phyloP scores from a whole-genome alignment of 2,329 filamentous ascomycete species.

The Phialemonium atrogriseum region DNA sequence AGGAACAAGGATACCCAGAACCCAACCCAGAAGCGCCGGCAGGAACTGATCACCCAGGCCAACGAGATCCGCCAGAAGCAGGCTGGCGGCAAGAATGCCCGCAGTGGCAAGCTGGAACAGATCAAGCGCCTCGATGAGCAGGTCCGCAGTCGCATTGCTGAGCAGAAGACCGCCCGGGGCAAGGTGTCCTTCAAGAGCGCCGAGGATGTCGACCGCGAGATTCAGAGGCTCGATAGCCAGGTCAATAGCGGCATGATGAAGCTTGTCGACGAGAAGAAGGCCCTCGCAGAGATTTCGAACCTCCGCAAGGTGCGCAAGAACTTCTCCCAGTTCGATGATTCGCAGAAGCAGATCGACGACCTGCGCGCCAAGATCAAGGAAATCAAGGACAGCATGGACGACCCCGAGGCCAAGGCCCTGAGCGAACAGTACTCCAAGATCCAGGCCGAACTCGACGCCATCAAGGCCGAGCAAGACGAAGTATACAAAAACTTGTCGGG shows the following conservation, averaged over 20 bases:
- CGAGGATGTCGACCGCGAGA: constrained; percentile 81
- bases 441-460: constrained; percentile 77
- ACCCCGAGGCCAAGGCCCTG: constrained; percentile 82
- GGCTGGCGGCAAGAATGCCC: constrained; percentile 75
- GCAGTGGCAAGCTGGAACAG: constrained; percentile 72
- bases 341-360: constrained; percentile 83
- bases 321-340: constrained; percentile 75
- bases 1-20: constrained; percentile 71
- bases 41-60: constrained; percentile 76
- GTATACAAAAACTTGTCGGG: constrained; percentile 81
- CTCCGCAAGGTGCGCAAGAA: constrained; percentile 86
- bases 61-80: constrained; percentile 82
- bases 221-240: constrained; percentile 70
- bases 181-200: constrained; percentile 78
- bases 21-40: constrained; percentile 71
- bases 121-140: constrained; percentile 88
- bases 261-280: constrained; percentile 95
- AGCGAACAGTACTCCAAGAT: constrained; percentile 80
- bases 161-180: constrained; percentile 78
- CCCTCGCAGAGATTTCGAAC: constrained; percentile 70
- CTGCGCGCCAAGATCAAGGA: constrained; percentile 81
- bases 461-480: constrained; percentile 88
- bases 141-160: constrained; percentile 72
- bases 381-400: constrained; percentile 81
- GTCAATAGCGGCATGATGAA: constrained; percentile 89